Percentiles rank a stretch among this genome's conserved stretches.
Evolutionary conservation across 495 filamentous ascomycete genomes (phyloP).

Genomic region (Penicillium silybi): DNA sequence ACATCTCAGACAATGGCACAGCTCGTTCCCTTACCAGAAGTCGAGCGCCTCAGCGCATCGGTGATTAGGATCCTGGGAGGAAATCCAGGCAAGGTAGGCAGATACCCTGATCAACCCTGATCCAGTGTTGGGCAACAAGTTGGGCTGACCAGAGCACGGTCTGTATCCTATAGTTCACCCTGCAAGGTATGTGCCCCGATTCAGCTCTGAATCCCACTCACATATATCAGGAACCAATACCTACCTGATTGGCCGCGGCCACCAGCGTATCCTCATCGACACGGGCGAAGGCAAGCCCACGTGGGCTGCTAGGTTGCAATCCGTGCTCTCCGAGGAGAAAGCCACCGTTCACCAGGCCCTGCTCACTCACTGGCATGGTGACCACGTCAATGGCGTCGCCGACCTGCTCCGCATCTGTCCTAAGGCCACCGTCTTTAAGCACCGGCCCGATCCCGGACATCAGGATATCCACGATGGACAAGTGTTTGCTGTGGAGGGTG

Average conservation of each 20-base stretch:
- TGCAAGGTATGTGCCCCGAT: constrained; percentile 41
- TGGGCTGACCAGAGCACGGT: background rate
- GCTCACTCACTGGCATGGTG: constrained; percentile 87
- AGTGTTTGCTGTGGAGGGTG: constrained; percentile 69
- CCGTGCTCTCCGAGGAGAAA: constrained; percentile 60
- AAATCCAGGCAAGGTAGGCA: constrained; percentile 70
- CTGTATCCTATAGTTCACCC: constrained; percentile 49
- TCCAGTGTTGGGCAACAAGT: background rate
- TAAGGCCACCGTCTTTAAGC: constrained; percentile 48
- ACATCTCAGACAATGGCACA: constrained; percentile 39
- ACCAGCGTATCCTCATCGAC: constrained; percentile 69
- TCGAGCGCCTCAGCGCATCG: constrained; percentile 60
- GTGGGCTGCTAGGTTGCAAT: constrained; percentile 56
- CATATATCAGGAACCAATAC: constrained; percentile 68
- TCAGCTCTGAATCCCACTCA: background rate
- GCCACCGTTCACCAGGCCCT: constrained; percentile 61
- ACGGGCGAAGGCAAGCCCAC: constrained; percentile 66
- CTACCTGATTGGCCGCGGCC: constrained; percentile 72
- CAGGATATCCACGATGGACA: constrained; percentile 64
- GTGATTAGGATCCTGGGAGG: constrained; percentile 75
- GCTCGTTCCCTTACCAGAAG: constrained; percentile 54
- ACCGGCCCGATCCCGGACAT: constrained; percentile 38
- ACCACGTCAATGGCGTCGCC: constrained; percentile 72
- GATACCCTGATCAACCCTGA: background rate
- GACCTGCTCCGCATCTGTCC: constrained; percentile 64